Evolutionary conservation across 2,329 filamentous ascomycete genomes (phyloP), one percentile per base, ranked within the genome.

Genomic region (Clarireedia sp.): DNA sequence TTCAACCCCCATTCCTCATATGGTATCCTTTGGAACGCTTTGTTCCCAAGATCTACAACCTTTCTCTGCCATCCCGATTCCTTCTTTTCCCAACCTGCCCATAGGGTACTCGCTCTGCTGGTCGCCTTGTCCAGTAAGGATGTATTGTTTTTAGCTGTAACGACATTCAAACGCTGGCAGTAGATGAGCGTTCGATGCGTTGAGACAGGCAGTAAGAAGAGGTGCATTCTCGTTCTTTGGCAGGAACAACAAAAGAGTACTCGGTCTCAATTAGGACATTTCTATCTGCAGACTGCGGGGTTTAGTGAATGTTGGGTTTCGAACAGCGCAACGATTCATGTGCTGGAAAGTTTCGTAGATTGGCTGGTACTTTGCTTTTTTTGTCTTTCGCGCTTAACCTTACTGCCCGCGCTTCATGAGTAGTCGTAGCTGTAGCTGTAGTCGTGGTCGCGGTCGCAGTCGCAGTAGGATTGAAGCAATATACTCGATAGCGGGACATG

Each of bases 1-100:
- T 97, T 97, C 63, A 99, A 78, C 0, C 89, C 90, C 94, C 94
- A 99, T 85, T 99, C 94, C 73, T 97, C 89, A 70, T 89, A 96
- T 2, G 94, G 89, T 66, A 99, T 95, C 60, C 89, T 83, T 64
- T 89, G 85, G 59, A 99, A 81, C 16, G 89, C 83, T 48, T 83
- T 76, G 73, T 99, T 96, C 55, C 94, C 94, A 71, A 92, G 95
- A 57, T 80, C 78, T 51, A 94, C 92, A 19, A 96, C 78, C 64
- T 83, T 83, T 68, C 87, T 90, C 76, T 96, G 90, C 94, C 94
- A 97, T 53, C 89, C 88, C 45, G 77, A 78, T 17, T 91, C 84
- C 62, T 86, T 86, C 69, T 86, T 83, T 72, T 97, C 94, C 91
- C 92, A 97, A 57, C 77, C 75, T 3, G 87, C 80, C 92, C 92